phyloP scores from a whole-genome alignment of 768 basidiomycete genomes.

The Fistulinella prunicolor region DNA sequence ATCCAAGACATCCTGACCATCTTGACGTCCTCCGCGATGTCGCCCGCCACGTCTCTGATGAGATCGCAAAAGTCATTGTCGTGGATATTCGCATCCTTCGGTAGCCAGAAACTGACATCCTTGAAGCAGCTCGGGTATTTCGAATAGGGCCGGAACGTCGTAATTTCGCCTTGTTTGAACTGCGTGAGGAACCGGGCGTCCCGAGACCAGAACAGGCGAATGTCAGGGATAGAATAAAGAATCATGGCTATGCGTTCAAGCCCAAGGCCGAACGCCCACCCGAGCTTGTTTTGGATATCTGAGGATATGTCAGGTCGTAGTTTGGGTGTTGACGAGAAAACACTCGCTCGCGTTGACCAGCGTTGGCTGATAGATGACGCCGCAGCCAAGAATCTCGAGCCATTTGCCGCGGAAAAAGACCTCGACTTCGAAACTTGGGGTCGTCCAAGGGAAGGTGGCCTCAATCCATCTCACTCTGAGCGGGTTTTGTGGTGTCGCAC shows the following conservation, averaged over 20 bases:
- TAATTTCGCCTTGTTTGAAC: slow-evolving; percentile 74
- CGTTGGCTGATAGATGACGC: slow-evolving; percentile 87
- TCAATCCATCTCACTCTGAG: slow-evolving; percentile 95
- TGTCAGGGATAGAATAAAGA: slow-evolving; percentile 94
- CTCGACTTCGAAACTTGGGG: slow-evolving; percentile 97
- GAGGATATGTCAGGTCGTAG: slow-evolving; percentile 10
- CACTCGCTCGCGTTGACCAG: slow-evolving; percentile 80
- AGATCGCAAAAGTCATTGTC: slow-evolving; percentile 98
- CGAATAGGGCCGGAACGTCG: slow-evolving; percentile 86
- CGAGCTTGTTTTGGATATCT: slow-evolving; percentile 82
- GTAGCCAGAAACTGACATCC: slow-evolving; percentile 93
- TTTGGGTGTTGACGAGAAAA: background rate
- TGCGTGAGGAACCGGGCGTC: slow-evolving; percentile 87
- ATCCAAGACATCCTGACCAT: slow-evolving; percentile 46
- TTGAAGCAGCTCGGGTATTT: slow-evolving; percentile 92
- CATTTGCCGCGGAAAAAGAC: slow-evolving; percentile 95
- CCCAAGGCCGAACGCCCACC: slow-evolving; percentile 98
- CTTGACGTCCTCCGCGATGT: slow-evolving; percentile 87
- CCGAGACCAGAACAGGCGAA: slow-evolving; percentile 94
- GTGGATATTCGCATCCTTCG: slow-evolving; percentile 56
- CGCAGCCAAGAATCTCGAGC: slow-evolving; percentile 94
- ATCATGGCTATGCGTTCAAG: slow-evolving; percentile 98
- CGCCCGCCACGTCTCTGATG: slow-evolving; percentile 89
- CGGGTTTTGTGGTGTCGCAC: slow-evolving; percentile 57
- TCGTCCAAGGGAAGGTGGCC: slow-evolving; percentile 97